Conservation (phyloP, 2,329 filamentous ascomycete species). For the Paraphaeosphaeria minitans region DNA sequence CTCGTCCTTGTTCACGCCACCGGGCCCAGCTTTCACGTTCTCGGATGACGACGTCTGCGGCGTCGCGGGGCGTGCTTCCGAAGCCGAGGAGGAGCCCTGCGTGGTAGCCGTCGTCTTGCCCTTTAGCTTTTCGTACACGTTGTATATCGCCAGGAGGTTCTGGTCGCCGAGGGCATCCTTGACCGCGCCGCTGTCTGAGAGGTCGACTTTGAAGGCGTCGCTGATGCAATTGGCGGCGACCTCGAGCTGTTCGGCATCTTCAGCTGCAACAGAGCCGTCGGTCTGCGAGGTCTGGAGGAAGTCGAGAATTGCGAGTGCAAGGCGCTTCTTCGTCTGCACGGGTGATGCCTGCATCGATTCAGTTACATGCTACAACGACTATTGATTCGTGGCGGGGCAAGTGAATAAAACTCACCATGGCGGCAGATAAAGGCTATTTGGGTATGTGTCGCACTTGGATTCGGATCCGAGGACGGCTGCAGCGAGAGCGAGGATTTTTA, state of each 20-base stretch:
- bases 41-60: constrained; percentile 36
- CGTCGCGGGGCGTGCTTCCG: constrained; percentile 50
- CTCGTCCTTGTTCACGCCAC: constrained; percentile 69
- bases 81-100: constrained; percentile 48
- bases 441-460: not conserved
- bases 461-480: not conserved
- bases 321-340: constrained; percentile 72
- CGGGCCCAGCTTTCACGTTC: constrained; percentile 39
- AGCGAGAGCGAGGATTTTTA: not conserved
- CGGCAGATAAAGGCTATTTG: constrained; percentile 19
- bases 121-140: constrained; percentile 94
- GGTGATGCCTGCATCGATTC: constrained; percentile 26
- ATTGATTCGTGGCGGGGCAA: constrained; percentile 19
- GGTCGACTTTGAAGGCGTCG: constrained; percentile 93
- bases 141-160: constrained; percentile 88
- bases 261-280: constrained; percentile 84
- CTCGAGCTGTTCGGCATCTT: constrained; percentile 93
- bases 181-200: constrained; percentile 73
- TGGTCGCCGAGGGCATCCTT: constrained; percentile 81
- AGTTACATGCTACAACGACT: constrained; percentile 9
- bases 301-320: constrained; percentile 96
- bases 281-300: constrained; percentile 84
- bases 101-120: constrained; percentile 60
- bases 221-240: constrained; percentile 93
- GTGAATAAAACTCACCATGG: constrained; percentile 32